These are phyloP conservation scores for Quercus variabilis DNA, from an alignment of 306 rosid genomes.

Conservation along the genomic window DNA sequence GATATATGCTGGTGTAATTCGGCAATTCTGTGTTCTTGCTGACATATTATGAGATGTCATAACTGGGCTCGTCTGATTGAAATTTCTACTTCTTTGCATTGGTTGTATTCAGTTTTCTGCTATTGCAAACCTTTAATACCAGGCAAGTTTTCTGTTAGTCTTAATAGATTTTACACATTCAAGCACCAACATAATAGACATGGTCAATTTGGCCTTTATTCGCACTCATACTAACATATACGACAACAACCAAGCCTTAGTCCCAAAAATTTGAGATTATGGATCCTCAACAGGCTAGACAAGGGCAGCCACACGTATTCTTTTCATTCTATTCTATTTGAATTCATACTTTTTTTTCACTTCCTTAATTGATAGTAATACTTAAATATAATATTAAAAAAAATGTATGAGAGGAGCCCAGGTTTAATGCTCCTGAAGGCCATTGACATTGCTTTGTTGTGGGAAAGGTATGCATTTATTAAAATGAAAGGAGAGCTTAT, in stretches of 20 bases:
- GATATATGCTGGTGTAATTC: background rate
- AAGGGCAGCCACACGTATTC: too few relatives aligned
- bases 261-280: too few relatives aligned
- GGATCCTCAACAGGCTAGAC: too few relatives aligned
- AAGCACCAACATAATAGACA: background rate
- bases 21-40: background rate
- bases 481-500: background rate
- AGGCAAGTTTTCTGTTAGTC: background rate
- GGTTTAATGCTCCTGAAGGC: background rate
- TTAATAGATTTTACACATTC: background rate
- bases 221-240: background rate
- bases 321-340: too few relatives aligned
- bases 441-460: background rate
- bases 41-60: background rate
- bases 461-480: background rate
- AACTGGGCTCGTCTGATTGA: background rate
- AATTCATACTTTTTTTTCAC: too few relatives aligned
- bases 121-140: background rate
- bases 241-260: too few relatives aligned
- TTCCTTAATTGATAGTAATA: too few relatives aligned
- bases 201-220: background rate
- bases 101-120: background rate
- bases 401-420: background rate
- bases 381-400: background rate
- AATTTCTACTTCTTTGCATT: background rate